phyloP scores from a whole-genome alignment of 2,329 filamentous ascomycete genomes.

The Fusarium staphyleae region DNA sequence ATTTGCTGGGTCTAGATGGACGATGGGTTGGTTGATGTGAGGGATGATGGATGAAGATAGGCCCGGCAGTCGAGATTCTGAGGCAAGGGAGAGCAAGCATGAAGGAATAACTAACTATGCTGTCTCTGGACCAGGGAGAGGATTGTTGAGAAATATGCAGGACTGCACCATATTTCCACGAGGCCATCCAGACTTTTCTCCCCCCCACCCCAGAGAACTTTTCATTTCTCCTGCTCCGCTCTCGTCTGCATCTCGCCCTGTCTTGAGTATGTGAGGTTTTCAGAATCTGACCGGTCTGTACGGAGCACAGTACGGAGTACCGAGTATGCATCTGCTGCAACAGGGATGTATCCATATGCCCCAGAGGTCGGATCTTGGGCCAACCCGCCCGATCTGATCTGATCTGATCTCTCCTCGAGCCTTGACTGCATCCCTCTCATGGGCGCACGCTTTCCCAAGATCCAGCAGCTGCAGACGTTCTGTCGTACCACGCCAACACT shows the following conservation, averaged over 20 bases:
- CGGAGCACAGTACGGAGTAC: too few relatives aligned
- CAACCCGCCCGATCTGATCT: background rate
- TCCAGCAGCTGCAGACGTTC: constrained; percentile 14
- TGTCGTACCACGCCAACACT: background rate
- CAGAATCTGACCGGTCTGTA: constrained; percentile 1
- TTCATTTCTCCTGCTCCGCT: background rate
- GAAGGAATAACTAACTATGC: background rate
- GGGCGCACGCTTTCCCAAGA: constrained; percentile 15
- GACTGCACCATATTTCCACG: background rate
- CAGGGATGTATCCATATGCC: constrained; percentile 2
- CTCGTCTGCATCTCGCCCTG: background rate
- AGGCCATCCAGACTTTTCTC: background rate
- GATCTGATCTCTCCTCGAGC: constrained; percentile 18
- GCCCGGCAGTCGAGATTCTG: constrained; percentile 6
- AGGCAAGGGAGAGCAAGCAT: constrained; percentile 21
- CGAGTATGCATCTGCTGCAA: constrained; percentile 15
- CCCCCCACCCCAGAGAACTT: background rate
- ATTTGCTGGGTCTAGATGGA: constrained; percentile 14
- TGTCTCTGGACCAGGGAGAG: constrained; percentile 4
- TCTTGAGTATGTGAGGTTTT: background rate
- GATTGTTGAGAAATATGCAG: constrained; percentile 17
- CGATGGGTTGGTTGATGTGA: constrained; percentile 14
- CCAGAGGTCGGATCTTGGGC: constrained; percentile 13
- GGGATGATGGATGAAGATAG: constrained; percentile 20
- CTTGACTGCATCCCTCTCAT: constrained; percentile 5